Evolutionary conservation across 176 grass and related monocot species (phyloP).

Genomic region (Rhynchospora tenuis): DNA sequence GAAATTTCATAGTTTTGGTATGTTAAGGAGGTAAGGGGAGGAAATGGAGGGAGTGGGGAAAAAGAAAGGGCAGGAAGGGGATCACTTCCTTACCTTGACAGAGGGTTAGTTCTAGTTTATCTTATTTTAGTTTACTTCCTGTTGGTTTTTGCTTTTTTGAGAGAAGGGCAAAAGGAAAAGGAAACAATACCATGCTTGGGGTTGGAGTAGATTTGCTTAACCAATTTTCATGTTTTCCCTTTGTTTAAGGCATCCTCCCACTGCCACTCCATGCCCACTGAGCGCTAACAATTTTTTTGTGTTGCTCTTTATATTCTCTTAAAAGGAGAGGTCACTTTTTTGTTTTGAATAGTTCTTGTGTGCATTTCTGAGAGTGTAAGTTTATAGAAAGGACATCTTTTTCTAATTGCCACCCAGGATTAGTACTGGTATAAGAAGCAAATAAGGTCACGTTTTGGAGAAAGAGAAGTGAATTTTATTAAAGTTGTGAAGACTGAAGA

Average conservation of each 20-base stretch:
- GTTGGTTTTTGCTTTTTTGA: constrained; percentile 16
- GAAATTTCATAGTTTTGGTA: neutral
- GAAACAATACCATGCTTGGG: constrained; percentile 14
- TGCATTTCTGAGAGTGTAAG: neutral
- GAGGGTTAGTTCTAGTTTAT: constrained; percentile 5
- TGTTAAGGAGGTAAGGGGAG: neutral
- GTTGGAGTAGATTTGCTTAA: constrained; percentile 8
- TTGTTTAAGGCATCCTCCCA: neutral
- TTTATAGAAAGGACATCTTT: neutral
- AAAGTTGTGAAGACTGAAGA: neutral
- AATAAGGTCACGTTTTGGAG: neutral
- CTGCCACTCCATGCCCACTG: neutral
- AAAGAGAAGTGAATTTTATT: neutral
- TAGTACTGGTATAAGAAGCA: neutral
- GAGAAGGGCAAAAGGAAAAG: constrained; percentile 12
- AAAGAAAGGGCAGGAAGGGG: neutral
- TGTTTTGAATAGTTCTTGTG: constrained; percentile 14
- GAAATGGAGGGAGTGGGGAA: constrained; percentile 13
- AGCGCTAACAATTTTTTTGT: neutral
- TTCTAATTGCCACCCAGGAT: neutral
- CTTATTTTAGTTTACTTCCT: constrained; percentile 9
- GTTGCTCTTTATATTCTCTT: constrained; percentile 9
- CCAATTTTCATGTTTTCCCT: constrained; percentile 3
- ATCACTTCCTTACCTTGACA: constrained; percentile 28
- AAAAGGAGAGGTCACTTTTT: constrained; percentile 7